Evolutionary conservation across 2,329 filamentous ascomycete genomes (phyloP).

Genomic region (Trichoderma sp.): DNA sequence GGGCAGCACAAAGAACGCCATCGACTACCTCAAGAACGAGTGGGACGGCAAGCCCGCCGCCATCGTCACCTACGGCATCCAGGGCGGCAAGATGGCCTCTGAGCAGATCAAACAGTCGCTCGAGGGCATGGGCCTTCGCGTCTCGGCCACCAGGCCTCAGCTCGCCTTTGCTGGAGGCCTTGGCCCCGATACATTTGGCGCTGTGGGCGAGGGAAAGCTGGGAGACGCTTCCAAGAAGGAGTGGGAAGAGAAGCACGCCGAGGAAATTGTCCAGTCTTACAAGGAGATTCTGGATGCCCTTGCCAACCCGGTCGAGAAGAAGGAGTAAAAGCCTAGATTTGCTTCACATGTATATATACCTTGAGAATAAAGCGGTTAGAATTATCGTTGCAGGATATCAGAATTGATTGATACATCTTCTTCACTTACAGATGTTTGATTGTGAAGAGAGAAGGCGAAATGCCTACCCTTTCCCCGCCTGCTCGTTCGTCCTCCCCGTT

Average conservation of each 20-base stretch:
- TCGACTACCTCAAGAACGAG: conserved; percentile 61
- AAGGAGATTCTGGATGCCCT: conserved; percentile 21
- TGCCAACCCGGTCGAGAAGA: conserved; percentile 18
- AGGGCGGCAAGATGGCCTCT: conserved; percentile 38
- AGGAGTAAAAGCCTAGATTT: neutral
- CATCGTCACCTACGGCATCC: conserved; percentile 56
- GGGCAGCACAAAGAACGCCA: conserved; percentile 58
- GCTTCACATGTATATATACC: neutral
- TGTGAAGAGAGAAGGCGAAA: neutral
- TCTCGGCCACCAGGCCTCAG: conserved; percentile 13
- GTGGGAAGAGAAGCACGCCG: conserved; percentile 16
- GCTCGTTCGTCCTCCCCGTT: neutral
- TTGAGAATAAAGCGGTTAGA: neutral
- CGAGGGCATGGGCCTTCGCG: neutral
- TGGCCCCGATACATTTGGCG: conserved; percentile 11
- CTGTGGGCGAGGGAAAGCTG: conserved; percentile 20
- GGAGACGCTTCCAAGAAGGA: conserved; percentile 13
- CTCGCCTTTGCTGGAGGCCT: neutral
- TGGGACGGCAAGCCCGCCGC: conserved; percentile 56
- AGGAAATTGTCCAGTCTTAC: conserved; percentile 14
- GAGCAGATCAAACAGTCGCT: conserved; percentile 14
- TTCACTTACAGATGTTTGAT: neutral
- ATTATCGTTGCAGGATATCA: neutral
- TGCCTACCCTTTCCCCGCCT: neutral
- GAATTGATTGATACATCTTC: neutral